Evolutionary conservation across 2,329 filamentous ascomycete genomes (phyloP).

Genomic region (Boeremia exigua): DNA sequence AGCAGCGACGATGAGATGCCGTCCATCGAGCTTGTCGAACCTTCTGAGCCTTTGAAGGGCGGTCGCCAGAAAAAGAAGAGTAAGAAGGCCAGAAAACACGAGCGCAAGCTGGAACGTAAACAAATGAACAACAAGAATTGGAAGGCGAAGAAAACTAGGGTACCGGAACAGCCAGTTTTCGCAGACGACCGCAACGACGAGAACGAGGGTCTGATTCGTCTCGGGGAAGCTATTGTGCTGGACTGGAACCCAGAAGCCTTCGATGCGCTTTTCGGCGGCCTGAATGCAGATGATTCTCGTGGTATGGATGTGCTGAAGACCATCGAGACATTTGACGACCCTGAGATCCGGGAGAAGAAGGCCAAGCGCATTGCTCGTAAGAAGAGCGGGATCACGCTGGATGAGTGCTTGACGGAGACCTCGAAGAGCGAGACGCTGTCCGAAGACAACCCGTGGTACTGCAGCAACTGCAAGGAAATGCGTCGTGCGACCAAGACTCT

Average conservation of each 20-base stretch:
- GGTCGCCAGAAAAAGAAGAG: conserved; percentile 43
- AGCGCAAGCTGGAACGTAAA: conserved; percentile 36
- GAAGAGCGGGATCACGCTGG: conserved; percentile 79
- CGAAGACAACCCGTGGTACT: conserved; percentile 97
- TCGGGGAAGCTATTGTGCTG: conserved; percentile 84
- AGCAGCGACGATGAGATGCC: conserved; percentile 48
- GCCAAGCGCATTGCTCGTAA: conserved; percentile 68
- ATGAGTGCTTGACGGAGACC: conserved; percentile 93
- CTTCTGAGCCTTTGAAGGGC: conserved; percentile 26
- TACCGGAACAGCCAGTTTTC: conserved; percentile 36
- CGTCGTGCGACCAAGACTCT: conserved; percentile 94
- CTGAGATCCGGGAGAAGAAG: conserved; percentile 69
- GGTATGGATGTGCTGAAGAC: conserved; percentile 66
- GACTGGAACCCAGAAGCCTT: conserved; percentile 80
- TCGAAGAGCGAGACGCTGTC: conserved; percentile 92
- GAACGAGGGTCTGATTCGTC: conserved; percentile 70
- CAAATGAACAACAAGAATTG: conserved; percentile 43
- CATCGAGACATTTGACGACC: conserved; percentile 61
- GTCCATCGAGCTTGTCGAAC: conserved; percentile 32
- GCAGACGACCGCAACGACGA: conserved; percentile 45
- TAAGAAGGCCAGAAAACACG: conserved; percentile 41
- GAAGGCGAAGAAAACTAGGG: conserved; percentile 42
- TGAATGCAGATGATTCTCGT: conserved; percentile 56
- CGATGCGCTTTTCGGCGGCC: conserved; percentile 69
- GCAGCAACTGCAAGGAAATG: conserved; percentile 92